Percentiles rank a stretch among this genome's conserved stretches.
Conservation (phyloP, 371 early-diverging fungal species). For the Capniomyces stellatus region DNA sequence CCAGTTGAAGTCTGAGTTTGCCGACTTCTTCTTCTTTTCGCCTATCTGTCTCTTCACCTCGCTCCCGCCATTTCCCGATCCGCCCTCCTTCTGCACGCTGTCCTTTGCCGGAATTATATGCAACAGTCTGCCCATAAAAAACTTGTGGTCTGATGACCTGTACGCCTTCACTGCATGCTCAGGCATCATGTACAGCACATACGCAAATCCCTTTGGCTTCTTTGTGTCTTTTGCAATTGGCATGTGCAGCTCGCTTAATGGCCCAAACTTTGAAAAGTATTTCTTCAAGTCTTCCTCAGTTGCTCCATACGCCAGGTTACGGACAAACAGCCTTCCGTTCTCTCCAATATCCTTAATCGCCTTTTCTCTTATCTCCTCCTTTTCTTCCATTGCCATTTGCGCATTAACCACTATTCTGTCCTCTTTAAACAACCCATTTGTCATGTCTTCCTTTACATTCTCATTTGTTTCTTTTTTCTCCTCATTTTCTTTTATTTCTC, state of each 20-base stretch:
- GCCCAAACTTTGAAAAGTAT: slow-evolving; percentile 68
- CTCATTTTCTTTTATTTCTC: slow-evolving; percentile 3
- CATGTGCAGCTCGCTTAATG: slow-evolving; percentile 83
- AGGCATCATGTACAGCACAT: slow-evolving; percentile 65
- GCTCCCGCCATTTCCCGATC: slow-evolving; percentile 12
- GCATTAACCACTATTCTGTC: not conserved
- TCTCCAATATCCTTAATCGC: slow-evolving; percentile 54
- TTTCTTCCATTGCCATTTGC: not conserved
- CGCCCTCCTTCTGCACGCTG: slow-evolving; percentile 41
- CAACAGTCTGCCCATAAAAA: slow-evolving; percentile 80
- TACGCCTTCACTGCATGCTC: slow-evolving; percentile 87
- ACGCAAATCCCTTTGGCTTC: slow-evolving; percentile 84
- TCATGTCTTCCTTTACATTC: not conserved
- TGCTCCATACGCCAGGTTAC: slow-evolving; percentile 77
- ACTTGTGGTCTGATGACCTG: slow-evolving; percentile 50
- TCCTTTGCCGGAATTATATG: slow-evolving; percentile 76
- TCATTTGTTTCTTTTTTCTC: slow-evolving; percentile 10
- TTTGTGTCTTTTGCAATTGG: slow-evolving; percentile 82
- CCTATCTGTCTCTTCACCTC: slow-evolving; percentile 66
- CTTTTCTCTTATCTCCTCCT: slow-evolving; percentile 8
- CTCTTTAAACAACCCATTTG: not conserved
- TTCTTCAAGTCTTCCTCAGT: slow-evolving; percentile 68
- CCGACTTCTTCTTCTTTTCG: slow-evolving; percentile 48
- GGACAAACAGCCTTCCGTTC: slow-evolving; percentile 84
- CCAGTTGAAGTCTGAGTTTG: slow-evolving; percentile 80